Evolutionary conservation across 2,329 filamentous ascomycete species (phyloP), one percentile per base, ranked within the genome.

Genomic region (Alternaria burnsii): DNA sequence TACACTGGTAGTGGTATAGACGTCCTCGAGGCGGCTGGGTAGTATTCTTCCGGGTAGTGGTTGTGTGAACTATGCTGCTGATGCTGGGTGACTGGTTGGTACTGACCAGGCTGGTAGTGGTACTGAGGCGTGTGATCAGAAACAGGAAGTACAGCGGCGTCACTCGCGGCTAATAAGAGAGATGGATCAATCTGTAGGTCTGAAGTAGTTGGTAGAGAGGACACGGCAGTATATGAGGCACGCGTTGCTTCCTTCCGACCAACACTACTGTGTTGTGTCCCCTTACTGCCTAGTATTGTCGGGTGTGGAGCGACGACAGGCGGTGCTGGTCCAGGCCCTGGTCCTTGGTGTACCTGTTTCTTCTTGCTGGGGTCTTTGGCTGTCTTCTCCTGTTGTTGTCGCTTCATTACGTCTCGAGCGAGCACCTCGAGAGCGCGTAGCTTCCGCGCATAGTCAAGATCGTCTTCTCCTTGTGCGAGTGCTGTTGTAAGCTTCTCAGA

Each of bases 331-430:
- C 79, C 80, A 0, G 82, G 80, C 1, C 80, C 80, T 5, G 80
- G 80, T 5, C 80, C 81, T 52, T 74, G 63, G 59, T 78, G 74
- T 28, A 67, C 46, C 44, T 77, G 71, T 67, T 79, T 82, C 73
- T 77, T 80, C 56, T 81, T 81, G 14, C 80, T 80, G 3, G 83
- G 79, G 69, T 88, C 81, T 56, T 84, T 82, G 66, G 86, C 87
- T 1, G 82, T 82, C 60, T 87, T 85, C 65, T 91, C 89, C 69
- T 92, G 89, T 36, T 89, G 86, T 54, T 91, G 83, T 48, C 92
- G 85, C 79, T 94, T 94, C 85, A 92, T 89, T 18, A 92, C 89
- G 77, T 94, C 91, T 52, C 88, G 85, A 53, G 90, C 90, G 4
- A 95, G 79, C 0, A 91, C 83, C 62, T 94, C 90, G 47, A 94